phyloP scores from a whole-genome alignment of 2,329 filamentous ascomycete genomes.

The Penicillium hordei region DNA sequence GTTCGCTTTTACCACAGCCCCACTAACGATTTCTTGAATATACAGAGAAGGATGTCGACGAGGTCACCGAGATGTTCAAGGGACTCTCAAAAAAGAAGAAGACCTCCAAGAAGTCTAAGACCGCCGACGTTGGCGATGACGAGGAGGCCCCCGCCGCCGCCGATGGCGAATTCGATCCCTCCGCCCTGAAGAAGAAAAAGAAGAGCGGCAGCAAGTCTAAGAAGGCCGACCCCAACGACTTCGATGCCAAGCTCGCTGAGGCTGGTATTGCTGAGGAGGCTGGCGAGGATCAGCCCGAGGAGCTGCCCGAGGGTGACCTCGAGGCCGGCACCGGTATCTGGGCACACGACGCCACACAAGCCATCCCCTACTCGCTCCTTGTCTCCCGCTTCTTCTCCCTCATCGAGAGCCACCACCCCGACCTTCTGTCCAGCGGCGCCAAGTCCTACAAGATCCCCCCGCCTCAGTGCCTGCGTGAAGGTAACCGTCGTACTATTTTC shows the following conservation, averaged over 20 bases:
- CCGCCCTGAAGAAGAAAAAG: constrained; percentile 81
- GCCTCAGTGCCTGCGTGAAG: constrained; percentile 97
- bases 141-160: constrained; percentile 54
- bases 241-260: constrained; percentile 65
- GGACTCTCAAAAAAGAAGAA: constrained; percentile 75
- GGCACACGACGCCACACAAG: constrained; percentile 73
- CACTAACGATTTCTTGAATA: constrained; percentile 24
- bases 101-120: constrained; percentile 58
- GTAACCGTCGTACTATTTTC: constrained; percentile 99
- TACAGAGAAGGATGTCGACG: constrained; percentile 59
- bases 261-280: constrained; percentile 61
- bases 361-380: constrained; percentile 81
- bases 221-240: constrained; percentile 62
- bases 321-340: constrained; percentile 87
- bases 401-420: constrained; percentile 92
- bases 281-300: constrained; percentile 56
- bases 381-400: constrained; percentile 92
- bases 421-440: constrained; percentile 81
- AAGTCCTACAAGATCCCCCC: constrained; percentile 99
- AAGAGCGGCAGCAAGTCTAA: constrained; percentile 50
- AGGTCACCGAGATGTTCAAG: constrained; percentile 67
- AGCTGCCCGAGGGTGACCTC: constrained; percentile 69
- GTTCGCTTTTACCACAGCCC: constrained; percentile 41
- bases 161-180: constrained; percentile 63
- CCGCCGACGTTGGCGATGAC: constrained; percentile 50